These are phyloP conservation scores for Gleditsia sinensis DNA, from an alignment of 306 rosid genomes.

Conservation along the genomic window DNA sequence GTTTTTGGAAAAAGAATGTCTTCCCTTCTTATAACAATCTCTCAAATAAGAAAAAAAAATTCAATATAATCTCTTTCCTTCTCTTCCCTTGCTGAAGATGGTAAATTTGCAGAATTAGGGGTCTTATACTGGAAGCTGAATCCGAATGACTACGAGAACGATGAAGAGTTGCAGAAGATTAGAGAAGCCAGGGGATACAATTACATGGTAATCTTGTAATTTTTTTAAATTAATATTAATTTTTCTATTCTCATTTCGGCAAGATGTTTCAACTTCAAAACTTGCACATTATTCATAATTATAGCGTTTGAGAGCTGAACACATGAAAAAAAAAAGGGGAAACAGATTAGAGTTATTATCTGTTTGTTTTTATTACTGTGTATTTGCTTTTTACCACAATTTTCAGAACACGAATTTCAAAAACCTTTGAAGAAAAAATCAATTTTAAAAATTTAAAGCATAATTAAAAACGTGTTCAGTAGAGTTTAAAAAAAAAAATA, in stretches of 20 bases:
- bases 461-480: too few relatives aligned
- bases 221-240: neutral
- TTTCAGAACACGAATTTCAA: neutral
- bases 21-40: too few relatives aligned
- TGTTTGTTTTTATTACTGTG: neutral
- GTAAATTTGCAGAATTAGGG: conserved; percentile 38
- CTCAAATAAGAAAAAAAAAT: too few relatives aligned
- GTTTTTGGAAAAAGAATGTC: too few relatives aligned
- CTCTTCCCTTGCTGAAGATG: neutral
- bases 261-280: neutral
- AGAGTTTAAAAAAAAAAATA: too few relatives aligned
- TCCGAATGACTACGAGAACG: conserved; percentile 54
- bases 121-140: conserved; percentile 48
- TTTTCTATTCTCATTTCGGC: neutral
- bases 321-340: neutral
- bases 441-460: too few relatives aligned
- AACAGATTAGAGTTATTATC: neutral
- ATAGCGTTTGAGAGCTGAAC: neutral
- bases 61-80: too few relatives aligned
- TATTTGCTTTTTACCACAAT: neutral
- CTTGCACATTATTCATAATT: neutral
- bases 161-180: conserved; percentile 63
- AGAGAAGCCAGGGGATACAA: conserved; percentile 79
- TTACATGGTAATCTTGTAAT: conserved; percentile 57
- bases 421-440: too few relatives aligned